phyloP scores from a whole-genome alignment of 345 rosid genomes.

The Eucalyptus caleyi region DNA sequence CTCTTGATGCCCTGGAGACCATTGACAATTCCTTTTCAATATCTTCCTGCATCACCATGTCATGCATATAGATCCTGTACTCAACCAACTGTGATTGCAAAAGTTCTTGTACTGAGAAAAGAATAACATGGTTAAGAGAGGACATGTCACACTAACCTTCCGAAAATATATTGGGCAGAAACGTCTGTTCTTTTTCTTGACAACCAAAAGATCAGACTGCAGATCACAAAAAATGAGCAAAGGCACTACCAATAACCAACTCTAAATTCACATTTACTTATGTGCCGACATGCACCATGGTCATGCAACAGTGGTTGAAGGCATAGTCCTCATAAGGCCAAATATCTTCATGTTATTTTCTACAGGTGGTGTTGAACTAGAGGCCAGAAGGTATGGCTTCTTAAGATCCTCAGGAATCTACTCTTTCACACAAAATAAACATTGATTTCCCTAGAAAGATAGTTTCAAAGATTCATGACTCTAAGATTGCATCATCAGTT shows the following conservation, averaged over 20 bases:
- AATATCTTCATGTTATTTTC: background rate
- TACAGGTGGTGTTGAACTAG: background rate
- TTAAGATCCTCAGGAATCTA: background rate
- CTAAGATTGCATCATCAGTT: background rate
- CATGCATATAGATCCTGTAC: background rate
- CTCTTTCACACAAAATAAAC: background rate
- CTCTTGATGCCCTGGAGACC: constrained; percentile 60
- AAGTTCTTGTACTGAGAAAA: background rate
- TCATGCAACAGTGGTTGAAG: background rate
- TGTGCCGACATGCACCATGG: background rate
- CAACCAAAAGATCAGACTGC: constrained; percentile 91
- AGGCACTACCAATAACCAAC: background rate
- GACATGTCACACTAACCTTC: constrained; percentile 39
- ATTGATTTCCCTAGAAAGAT: background rate
- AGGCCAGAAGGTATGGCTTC: background rate
- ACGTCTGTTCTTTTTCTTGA: constrained; percentile 70
- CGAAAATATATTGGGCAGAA: constrained; percentile 90
- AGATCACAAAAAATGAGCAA: background rate
- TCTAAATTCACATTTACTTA: background rate
- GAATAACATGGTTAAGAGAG: background rate
- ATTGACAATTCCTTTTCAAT: constrained; percentile 75
- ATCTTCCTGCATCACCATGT: constrained; percentile 48
- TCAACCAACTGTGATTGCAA: background rate
- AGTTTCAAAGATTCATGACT: background rate
- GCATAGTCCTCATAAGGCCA: background rate